These are phyloP conservation scores for Neurospora pannonica DNA, from an alignment of 495 filamentous ascomycete genomes.

Conservation along the genomic window DNA sequence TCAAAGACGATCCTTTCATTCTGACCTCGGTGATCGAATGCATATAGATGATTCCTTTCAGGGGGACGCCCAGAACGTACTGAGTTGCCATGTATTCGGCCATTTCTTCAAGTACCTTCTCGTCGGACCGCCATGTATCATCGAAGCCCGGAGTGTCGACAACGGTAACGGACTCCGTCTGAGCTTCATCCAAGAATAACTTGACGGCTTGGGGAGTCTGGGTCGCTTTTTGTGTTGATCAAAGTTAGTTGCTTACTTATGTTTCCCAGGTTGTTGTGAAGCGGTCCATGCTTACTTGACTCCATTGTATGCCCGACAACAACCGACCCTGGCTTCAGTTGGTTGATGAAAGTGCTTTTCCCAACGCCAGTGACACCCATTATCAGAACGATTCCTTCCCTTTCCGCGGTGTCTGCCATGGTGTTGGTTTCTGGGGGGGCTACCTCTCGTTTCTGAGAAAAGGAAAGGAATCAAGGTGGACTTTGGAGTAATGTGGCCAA, in stretches of 20 bases:
- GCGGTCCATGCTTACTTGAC: conserved; percentile 22
- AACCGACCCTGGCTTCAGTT: conserved; percentile 9
- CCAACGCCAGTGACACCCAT: conserved; percentile 31
- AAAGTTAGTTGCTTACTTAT: too few species aligned
- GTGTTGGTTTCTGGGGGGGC: too few species aligned
- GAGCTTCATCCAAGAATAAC: conserved; percentile 10
- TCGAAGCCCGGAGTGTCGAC: conserved; percentile 35
- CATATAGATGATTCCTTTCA: conserved; percentile 31
- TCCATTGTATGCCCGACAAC: conserved; percentile 10
- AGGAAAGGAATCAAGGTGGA: too few species aligned
- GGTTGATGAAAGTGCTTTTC: conserved; percentile 31
- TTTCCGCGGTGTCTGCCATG: too few species aligned
- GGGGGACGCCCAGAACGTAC: conserved; percentile 16
- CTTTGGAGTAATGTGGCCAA: too few species aligned
- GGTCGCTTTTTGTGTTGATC: neutral
- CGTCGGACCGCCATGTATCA: conserved; percentile 24
- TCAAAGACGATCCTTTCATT: conserved; percentile 20
- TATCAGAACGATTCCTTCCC: conserved; percentile 20
- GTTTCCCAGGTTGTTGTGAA: too few species aligned
- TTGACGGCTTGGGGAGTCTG: conserved; percentile 1
- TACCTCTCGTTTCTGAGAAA: too few species aligned
- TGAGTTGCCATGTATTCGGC: conserved; percentile 16
- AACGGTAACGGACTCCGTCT: conserved; percentile 9
- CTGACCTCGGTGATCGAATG: conserved; percentile 29
- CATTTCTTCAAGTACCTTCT: conserved; percentile 27